Evolutionary conservation across 495 filamentous ascomycete genomes (phyloP).

Genomic region (Hypoxylon trugodes): DNA sequence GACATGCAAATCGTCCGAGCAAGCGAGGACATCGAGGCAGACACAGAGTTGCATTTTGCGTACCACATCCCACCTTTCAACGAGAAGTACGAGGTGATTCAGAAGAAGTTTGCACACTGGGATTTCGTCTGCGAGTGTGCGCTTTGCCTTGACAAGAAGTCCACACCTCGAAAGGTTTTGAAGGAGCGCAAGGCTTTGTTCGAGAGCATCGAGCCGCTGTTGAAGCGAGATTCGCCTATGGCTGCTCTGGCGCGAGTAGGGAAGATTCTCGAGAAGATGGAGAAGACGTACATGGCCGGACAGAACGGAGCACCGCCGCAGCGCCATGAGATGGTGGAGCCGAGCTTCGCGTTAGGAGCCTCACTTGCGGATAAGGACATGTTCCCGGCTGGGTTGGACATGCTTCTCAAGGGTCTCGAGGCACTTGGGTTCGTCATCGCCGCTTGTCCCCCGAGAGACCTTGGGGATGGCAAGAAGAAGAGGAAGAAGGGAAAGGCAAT

Average conservation of each 20-base stretch:
- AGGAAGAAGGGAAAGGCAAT: conserved; percentile 4
- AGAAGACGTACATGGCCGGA: conserved; percentile 45
- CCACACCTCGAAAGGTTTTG: conserved; percentile 9
- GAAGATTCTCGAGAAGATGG: conserved; percentile 30
- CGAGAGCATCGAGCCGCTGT: background rate
- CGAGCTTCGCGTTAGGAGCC: conserved; percentile 44
- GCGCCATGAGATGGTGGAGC: conserved; percentile 41
- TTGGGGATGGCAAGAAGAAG: background rate
- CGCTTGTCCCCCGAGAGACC: conserved; percentile 39
- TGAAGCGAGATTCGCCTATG: background rate
- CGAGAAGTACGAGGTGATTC: conserved; percentile 19
- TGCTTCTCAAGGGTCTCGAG: conserved; percentile 44
- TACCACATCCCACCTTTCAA: conserved; percentile 35
- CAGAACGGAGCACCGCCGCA: conserved; percentile 46
- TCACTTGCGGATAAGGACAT: conserved; percentile 14
- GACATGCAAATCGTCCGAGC: conserved; percentile 69
- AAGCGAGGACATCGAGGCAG: conserved; percentile 49
- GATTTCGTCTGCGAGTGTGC: conserved; percentile 56
- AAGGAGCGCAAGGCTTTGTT: background rate
- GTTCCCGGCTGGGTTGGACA: conserved; percentile 39
- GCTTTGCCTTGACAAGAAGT: conserved; percentile 46
- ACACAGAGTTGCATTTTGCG: conserved; percentile 26
- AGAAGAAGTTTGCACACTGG: conserved; percentile 45
- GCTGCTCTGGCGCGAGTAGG: conserved; percentile 28
- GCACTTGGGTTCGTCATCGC: conserved; percentile 55